A percentile compares a stretch with the other conserved stretches of the same genome.
phyloP scores from a whole-genome alignment of 2,329 filamentous ascomycete species.

The Huntiella abstrusa region DNA sequence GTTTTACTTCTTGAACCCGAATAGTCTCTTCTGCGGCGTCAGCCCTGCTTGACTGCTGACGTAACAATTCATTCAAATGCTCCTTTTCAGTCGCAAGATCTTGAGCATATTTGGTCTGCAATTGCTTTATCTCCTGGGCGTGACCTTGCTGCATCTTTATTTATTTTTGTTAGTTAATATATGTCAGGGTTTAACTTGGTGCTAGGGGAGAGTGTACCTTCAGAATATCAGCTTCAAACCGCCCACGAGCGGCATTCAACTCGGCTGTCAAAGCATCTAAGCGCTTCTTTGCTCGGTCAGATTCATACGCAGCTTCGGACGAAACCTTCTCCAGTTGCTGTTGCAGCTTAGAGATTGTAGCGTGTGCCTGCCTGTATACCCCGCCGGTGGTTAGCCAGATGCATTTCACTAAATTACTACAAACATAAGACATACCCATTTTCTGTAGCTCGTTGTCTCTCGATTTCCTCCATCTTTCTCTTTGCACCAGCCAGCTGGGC shows the following conservation, averaged over 20 bases:
- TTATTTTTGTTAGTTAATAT: background rate
- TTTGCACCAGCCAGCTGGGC: conserved; percentile 12
- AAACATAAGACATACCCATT: conserved; percentile 5
- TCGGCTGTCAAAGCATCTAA: conserved; percentile 45
- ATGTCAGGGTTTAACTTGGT: background rate
- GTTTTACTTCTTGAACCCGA: background rate
- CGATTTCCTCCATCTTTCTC: conserved; percentile 14
- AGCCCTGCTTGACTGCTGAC: conserved; percentile 13
- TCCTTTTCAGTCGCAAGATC: background rate
- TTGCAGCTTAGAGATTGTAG: conserved; percentile 16
- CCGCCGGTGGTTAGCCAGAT: background rate
- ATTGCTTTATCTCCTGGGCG: conserved; percentile 37
- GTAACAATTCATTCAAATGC: conserved; percentile 13
- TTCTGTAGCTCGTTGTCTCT: conserved; percentile 5
- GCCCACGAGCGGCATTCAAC: conserved; percentile 38
- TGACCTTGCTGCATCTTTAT: conserved; percentile 39
- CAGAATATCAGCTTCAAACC: conserved; percentile 42
- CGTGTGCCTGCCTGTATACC: conserved; percentile 1
- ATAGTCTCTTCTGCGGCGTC: conserved; percentile 13
- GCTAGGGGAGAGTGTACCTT: conserved; percentile 25
- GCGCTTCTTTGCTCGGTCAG: conserved; percentile 28
- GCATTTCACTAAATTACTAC: background rate
- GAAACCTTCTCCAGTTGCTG: conserved; percentile 26
- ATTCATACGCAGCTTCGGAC: conserved; percentile 30
- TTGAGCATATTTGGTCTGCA: conserved; percentile 21